These are phyloP conservation scores for Durio zibethinus DNA, from an alignment of 345 rosid genomes.

Conservation along the genomic window DNA sequence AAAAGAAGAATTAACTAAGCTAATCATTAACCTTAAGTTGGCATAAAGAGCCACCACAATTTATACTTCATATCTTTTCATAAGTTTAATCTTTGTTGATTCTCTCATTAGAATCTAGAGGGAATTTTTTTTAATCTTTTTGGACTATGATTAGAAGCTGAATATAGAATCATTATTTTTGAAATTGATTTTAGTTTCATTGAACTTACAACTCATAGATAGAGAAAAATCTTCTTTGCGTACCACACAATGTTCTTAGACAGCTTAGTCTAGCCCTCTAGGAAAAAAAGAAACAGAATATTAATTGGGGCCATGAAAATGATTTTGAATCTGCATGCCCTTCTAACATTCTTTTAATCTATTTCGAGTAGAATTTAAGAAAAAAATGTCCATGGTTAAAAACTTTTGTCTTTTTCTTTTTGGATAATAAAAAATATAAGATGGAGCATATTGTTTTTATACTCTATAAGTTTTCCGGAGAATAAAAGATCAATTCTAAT, in stretches of 20 bases:
- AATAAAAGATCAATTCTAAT: background rate
- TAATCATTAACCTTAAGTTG: constrained; percentile 18
- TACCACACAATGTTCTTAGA: background rate
- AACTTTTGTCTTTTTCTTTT: background rate
- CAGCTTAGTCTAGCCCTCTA: background rate
- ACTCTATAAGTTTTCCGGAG: no score
- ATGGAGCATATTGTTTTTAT: background rate
- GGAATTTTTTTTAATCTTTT: no score
- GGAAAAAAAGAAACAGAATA: background rate
- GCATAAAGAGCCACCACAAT: background rate
- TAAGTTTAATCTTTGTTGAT: constrained; percentile 11
- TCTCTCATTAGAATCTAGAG: constrained; percentile 14
- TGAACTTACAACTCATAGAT: no score
- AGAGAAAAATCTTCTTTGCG: constrained; percentile 3
- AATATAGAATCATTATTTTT: no score
- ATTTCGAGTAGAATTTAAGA: background rate
- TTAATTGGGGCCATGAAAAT: background rate
- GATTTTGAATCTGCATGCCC: constrained; percentile 16
- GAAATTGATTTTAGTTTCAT: no score
- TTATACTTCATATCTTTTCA: background rate
- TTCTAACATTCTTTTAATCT: background rate
- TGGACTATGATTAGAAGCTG: no score
- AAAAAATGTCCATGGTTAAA: background rate
- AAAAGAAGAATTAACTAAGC: background rate
- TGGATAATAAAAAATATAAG: background rate